Evolutionary conservation across 306 rosid genomes (phyloP).

Genomic region (Prinsepia uniflora): DNA sequence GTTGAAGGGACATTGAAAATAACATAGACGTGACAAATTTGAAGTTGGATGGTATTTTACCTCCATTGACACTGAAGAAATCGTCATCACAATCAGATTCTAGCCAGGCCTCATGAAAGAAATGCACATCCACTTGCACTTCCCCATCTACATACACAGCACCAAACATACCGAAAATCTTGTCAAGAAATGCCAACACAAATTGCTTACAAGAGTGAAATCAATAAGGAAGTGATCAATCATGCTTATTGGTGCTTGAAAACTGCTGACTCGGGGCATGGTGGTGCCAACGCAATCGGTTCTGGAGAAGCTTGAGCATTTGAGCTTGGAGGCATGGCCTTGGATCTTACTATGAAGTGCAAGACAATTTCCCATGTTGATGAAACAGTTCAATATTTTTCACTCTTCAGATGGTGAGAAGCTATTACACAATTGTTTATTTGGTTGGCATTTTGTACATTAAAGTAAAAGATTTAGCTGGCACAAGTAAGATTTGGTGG

Average conservation of each 20-base stretch:
- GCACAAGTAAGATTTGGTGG: conserved; percentile 27
- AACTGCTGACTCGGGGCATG: conserved; percentile 8
- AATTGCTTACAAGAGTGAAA: background rate
- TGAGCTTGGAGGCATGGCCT: conserved; percentile 17
- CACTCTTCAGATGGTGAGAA: too few relatives aligned
- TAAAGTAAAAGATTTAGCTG: background rate
- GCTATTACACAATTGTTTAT: background rate
- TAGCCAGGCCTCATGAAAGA: conserved; percentile 26
- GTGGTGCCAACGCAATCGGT: conserved; percentile 8
- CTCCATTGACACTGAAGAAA: conserved; percentile 45
- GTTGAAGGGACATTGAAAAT: background rate
- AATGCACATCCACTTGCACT: conserved; percentile 26
- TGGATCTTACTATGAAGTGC: conserved; percentile 16
- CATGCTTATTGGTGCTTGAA: conserved; percentile 24
- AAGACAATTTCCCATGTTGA: conserved; percentile 36
- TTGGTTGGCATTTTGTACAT: conserved; percentile 23
- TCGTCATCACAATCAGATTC: conserved; percentile 56
- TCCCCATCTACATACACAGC: conserved; percentile 25
- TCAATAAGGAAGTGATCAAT: background rate
- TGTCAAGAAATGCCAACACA: too few relatives aligned
- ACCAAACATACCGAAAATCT: background rate
- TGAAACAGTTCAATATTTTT: background rate
- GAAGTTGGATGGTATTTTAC: conserved; percentile 13
- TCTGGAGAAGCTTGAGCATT: conserved; percentile 20
- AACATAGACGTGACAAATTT: background rate